Conservation (phyloP, 2,329 filamentous ascomycete genomes). For the Cordyceps farinosa region DNA sequence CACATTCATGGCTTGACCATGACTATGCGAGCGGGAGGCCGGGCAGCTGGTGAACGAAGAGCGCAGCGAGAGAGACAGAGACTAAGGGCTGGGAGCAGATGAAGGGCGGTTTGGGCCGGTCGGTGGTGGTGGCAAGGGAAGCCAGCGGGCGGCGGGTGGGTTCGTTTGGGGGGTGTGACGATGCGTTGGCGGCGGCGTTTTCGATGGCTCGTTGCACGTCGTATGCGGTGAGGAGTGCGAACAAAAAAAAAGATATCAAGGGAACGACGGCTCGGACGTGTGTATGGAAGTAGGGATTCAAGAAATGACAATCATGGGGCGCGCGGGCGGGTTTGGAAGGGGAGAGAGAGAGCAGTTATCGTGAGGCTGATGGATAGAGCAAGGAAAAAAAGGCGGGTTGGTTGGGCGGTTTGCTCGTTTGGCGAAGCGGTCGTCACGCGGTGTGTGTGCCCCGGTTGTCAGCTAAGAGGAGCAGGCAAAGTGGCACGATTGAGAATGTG, state of each 20-base stretch:
- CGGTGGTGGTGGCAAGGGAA: neutral
- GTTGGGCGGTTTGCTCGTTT: neutral
- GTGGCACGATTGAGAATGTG: neutral
- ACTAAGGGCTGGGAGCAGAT: neutral
- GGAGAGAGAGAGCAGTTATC: neutral
- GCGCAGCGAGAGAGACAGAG: neutral
- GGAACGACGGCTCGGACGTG: too few species aligned
- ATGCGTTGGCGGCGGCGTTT: neutral
- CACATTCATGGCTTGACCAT: constrained; percentile 22
- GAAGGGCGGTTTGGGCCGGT: neutral
- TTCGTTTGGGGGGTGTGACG: neutral
- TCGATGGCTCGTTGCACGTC: neutral
- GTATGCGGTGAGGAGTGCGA: neutral
- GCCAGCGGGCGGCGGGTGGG: neutral
- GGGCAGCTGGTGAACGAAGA: neutral
- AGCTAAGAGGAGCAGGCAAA: neutral
- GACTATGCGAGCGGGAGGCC: constrained; percentile 1
- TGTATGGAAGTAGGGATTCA: neutral
- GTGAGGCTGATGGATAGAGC: neutral
- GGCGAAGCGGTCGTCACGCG: neutral
- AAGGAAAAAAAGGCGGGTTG: neutral
- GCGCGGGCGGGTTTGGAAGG: neutral
- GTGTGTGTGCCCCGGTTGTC: neutral
- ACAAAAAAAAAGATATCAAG: neutral
- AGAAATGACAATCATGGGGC: neutral